Percentiles rank a stretch among this genome's conserved stretches.
Evolutionary conservation across 2,329 filamentous ascomycete genomes (phyloP).

Genomic region (Cladosporium sp.): DNA sequence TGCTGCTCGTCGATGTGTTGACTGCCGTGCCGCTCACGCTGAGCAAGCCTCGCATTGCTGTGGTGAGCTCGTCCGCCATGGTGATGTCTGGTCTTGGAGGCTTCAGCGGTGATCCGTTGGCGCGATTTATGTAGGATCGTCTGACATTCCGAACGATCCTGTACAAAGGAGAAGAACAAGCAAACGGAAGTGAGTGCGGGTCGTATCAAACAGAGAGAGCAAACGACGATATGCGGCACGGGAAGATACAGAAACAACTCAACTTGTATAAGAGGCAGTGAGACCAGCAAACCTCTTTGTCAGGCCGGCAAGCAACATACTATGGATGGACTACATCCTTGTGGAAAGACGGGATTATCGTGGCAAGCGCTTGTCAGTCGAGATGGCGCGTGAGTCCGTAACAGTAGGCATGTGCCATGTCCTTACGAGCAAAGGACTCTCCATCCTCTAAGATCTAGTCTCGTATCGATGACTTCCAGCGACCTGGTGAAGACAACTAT

Average conservation of each 20-base stretch:
- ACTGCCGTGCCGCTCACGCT: neutral
- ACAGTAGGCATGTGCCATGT: neutral
- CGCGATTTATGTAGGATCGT: neutral
- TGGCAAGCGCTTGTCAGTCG: neutral
- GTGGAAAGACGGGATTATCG: neutral
- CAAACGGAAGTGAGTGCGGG: neutral
- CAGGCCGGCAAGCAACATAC: neutral
- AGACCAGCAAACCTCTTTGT: neutral
- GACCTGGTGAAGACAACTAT: neutral
- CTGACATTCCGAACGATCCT: neutral
- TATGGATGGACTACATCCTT: neutral
- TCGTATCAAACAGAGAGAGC: neutral
- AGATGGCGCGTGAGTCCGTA: neutral
- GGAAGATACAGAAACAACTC: neutral
- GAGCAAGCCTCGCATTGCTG: neutral
- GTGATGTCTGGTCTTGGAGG: neutral
- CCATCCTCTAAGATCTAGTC: neutral
- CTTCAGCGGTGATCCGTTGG: neutral
- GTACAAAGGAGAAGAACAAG: neutral
- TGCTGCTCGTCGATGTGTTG: neutral
- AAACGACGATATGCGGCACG: neutral
- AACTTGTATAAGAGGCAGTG: neutral
- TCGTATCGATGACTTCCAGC: neutral
- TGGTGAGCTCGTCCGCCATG: neutral
- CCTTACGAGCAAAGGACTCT: neutral